Percentiles rank a stretch among this genome's conserved stretches.
Conservation (phyloP, 2,329 filamentous ascomycete species). For the Fusarium xylarioides region DNA sequence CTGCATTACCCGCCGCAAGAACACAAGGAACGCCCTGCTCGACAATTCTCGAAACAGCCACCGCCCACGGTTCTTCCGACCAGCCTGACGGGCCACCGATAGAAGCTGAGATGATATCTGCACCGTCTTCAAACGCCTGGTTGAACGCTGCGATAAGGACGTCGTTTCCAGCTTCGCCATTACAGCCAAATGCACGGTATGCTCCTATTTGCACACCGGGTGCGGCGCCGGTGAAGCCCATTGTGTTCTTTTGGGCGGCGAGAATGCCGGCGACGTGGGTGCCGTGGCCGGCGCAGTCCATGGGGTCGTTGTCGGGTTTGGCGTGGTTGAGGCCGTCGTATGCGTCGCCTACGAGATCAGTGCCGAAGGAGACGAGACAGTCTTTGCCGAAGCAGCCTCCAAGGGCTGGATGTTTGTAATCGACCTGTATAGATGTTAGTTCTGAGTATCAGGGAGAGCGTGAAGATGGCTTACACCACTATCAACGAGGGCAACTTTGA, state of each 20-base stretch:
- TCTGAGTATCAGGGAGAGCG: fast-evolving
- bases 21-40: constrained; percentile 62
- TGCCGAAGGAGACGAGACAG: constrained; percentile 66
- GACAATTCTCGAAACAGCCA: constrained; percentile 61
- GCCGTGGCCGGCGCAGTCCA: constrained; percentile 67
- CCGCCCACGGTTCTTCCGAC: constrained; percentile 61
- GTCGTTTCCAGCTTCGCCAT: constrained; percentile 61
- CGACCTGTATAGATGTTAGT: constrained; percentile 52
- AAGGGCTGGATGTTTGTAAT: constrained; percentile 70
- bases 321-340: constrained; percentile 54
- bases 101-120: constrained; percentile 65
- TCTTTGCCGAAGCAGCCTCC: constrained; percentile 70
- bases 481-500: constrained; percentile 64
- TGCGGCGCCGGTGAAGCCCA: constrained; percentile 66
- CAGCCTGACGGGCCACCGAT: constrained; percentile 63
- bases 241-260: constrained; percentile 63
- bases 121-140: constrained; percentile 67
- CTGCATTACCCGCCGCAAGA: constrained; percentile 63
- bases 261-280: constrained; percentile 71
- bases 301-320: constrained; percentile 60
- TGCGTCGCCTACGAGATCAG: constrained; percentile 66
- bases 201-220: constrained; percentile 64
- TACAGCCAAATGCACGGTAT: constrained; percentile 67
- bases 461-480: constrained; percentile 57
- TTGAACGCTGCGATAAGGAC: constrained; percentile 68